These are phyloP conservation scores for Hericium alpestre DNA, from an alignment of 768 basidiomycete species.

Conservation along the genomic window DNA sequence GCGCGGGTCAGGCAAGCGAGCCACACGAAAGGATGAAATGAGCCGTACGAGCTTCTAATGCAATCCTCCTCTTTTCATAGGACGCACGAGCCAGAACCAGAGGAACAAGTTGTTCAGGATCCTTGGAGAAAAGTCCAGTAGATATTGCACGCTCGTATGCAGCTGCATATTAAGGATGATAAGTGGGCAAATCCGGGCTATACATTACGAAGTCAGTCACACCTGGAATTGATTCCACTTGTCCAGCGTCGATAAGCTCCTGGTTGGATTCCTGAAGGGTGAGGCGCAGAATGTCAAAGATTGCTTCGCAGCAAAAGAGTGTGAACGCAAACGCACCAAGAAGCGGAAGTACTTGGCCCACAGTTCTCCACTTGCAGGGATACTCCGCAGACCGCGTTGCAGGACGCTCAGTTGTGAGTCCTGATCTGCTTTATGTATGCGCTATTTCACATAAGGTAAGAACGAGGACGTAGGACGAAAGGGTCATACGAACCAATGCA, in stretches of 20 bases:
- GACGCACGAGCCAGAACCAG: conserved; percentile 11
- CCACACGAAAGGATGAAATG: background rate
- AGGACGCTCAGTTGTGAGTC: conserved; percentile 33
- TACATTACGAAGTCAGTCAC: background rate
- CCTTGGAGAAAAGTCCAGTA: conserved; percentile 9
- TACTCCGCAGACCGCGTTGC: conserved; percentile 56
- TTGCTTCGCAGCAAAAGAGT: background rate
- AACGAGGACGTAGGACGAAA: background rate
- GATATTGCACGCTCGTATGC: conserved; percentile 9
- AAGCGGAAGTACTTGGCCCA: conserved; percentile 72
- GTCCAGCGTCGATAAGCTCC: conserved; percentile 7
- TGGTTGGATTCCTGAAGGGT: background rate
- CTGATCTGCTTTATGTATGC: conserved; percentile 34
- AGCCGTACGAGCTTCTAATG: background rate
- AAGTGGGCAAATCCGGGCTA: background rate
- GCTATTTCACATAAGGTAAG: conserved; percentile 22
- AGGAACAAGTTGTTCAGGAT: conserved; percentile 10
- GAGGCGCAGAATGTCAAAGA: no score
- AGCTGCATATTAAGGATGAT: background rate
- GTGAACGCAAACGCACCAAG: conserved; percentile 33
- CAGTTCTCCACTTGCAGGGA: conserved; percentile 65
- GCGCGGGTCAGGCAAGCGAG: conserved; percentile 1
- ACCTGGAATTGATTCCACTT: conserved; percentile 8
- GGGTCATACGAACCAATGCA: conserved; percentile 40
- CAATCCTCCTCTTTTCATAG: conserved; percentile 6